These are phyloP conservation scores for Boletus rubropictus DNA, from an alignment of 768 basidiomycete species.

Conservation along the genomic window DNA sequence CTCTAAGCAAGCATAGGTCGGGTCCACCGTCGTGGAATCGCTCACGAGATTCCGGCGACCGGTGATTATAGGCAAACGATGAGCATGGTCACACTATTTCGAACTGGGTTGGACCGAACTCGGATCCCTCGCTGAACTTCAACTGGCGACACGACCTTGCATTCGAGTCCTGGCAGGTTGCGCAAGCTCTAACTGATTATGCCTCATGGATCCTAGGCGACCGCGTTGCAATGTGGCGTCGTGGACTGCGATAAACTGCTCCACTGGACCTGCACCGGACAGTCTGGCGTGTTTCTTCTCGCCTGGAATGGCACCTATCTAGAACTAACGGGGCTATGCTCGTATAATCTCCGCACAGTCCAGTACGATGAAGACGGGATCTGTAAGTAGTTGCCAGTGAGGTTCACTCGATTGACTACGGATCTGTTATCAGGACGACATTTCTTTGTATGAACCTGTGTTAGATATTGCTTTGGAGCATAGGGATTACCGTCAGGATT, in stretches of 20 bases:
- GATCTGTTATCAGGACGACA: slow-evolving; percentile 1
- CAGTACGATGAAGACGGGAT: neutral
- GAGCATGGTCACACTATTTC: neutral
- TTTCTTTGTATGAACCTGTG: slow-evolving; percentile 15
- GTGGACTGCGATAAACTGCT: neutral
- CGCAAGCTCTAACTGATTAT: neutral
- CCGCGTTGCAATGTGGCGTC: slow-evolving; percentile 5
- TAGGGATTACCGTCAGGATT: slow-evolving; percentile 3
- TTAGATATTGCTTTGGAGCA: slow-evolving; percentile 1
- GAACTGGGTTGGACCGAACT: neutral
- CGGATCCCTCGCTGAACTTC: neutral
- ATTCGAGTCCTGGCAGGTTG: neutral
- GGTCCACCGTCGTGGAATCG: neutral
- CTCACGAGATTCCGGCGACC: slow-evolving; percentile 7
- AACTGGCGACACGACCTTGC: neutral
- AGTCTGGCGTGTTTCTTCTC: slow-evolving; percentile 4
- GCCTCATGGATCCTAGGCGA: neutral
- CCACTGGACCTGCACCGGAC: slow-evolving; percentile 1
- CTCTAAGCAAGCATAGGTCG: slow-evolving; percentile 5
- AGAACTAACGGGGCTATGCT: slow-evolving; percentile 12
- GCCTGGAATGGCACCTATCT: slow-evolving; percentile 5
- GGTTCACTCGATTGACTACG: neutral
- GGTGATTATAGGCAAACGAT: slow-evolving; percentile 12
- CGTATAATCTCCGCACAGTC: slow-evolving; percentile 20
- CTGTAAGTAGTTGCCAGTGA: neutral